Percentiles rank a stretch among this genome's conserved stretches.
These are phyloP conservation scores for Bisporella sp. DNA, from an alignment of 2,329 filamentous ascomycete genomes.

Conservation along the genomic window DNA sequence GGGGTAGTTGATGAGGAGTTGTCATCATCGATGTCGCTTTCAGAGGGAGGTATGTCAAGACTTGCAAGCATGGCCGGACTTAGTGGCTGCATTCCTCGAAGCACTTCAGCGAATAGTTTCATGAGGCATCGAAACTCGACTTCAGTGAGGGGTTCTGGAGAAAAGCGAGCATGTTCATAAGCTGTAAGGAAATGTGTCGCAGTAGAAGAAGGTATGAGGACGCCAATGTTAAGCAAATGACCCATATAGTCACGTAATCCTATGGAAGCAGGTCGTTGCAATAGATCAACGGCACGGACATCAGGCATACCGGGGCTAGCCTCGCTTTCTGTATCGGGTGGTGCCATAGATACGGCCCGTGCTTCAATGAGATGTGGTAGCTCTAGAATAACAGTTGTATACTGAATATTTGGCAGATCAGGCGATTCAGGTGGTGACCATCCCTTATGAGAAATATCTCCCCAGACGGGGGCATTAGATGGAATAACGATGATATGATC, in stretches of 20 bases:
- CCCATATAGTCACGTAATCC: slow-evolving; percentile 72
- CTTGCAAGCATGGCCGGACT: slow-evolving; percentile 16
- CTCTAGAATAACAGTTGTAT: slow-evolving; percentile 72
- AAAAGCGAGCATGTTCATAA: slow-evolving; percentile 86
- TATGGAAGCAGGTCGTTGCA: slow-evolving; percentile 66
- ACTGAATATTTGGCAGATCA: slow-evolving; percentile 76
- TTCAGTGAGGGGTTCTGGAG: slow-evolving; percentile 60
- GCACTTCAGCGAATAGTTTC: slow-evolving; percentile 73
- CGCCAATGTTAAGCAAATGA: slow-evolving; percentile 60
- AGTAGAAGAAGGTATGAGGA: slow-evolving; percentile 48
- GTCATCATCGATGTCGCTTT: slow-evolving; percentile 21
- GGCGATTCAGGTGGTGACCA: slow-evolving; percentile 77
- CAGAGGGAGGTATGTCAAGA: slow-evolving; percentile 19
- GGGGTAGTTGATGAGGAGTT: slow-evolving; percentile 13
- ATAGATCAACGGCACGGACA: slow-evolving; percentile 58
- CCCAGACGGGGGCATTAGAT: slow-evolving; percentile 51
- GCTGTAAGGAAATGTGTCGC: slow-evolving; percentile 58
- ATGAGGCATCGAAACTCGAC: slow-evolving; percentile 70
- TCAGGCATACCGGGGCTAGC: slow-evolving; percentile 46
- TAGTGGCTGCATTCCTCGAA: slow-evolving; percentile 63
- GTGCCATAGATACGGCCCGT: slow-evolving; percentile 81
- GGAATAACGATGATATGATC: slow-evolving; percentile 16
- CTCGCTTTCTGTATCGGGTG: slow-evolving; percentile 38
- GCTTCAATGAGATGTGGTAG: slow-evolving; percentile 87
- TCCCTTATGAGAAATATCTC: slow-evolving; percentile 74